Evolutionary conservation across 768 basidiomycete genomes (phyloP).

Genomic region (Hypholoma sublateritium): DNA sequence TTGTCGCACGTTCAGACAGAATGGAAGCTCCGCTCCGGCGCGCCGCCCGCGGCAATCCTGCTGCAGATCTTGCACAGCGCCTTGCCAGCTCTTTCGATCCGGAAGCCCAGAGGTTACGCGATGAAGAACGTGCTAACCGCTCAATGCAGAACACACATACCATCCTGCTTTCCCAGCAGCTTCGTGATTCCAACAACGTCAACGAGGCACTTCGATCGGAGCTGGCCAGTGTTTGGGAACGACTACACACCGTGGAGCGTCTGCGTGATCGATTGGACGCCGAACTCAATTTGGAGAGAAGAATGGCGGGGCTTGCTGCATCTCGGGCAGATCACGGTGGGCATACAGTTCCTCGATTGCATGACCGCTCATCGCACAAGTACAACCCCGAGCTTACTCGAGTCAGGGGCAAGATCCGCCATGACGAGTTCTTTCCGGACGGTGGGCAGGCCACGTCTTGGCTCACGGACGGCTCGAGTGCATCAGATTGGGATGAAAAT

Average conservation of each 20-base stretch:
- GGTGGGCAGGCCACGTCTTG: constrained; percentile 9
- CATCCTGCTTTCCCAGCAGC: constrained; percentile 22
- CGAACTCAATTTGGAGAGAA: constrained; percentile 12
- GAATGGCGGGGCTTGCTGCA: neutral
- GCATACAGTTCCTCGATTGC: neutral
- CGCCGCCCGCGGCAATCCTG: constrained; percentile 9
- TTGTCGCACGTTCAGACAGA: constrained; percentile 8
- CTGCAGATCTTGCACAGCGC: constrained; percentile 17
- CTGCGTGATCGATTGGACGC: constrained; percentile 16
- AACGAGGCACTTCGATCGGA: constrained; percentile 18
- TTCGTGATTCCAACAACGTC: constrained; percentile 22
- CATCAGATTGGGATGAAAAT: constrained; percentile 13
- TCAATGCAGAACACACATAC: constrained; percentile 25
- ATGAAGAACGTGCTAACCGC: constrained; percentile 20
- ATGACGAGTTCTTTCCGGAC: constrained; percentile 11
- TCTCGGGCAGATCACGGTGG: neutral
- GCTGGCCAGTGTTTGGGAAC: neutral
- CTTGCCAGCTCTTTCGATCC: constrained; percentile 26
- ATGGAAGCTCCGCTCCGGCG: constrained; percentile 8
- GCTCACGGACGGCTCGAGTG: constrained; percentile 16
- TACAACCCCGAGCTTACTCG: constrained; percentile 6
- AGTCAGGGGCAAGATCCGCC: constrained; percentile 13
- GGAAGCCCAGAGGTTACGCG: constrained; percentile 15
- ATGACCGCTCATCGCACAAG: constrained; percentile 2
- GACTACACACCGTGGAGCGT: constrained; percentile 14